Base-by-base conservation (phyloP, 108 stramenopile species). In the Heterococcus sp. region DNA sequence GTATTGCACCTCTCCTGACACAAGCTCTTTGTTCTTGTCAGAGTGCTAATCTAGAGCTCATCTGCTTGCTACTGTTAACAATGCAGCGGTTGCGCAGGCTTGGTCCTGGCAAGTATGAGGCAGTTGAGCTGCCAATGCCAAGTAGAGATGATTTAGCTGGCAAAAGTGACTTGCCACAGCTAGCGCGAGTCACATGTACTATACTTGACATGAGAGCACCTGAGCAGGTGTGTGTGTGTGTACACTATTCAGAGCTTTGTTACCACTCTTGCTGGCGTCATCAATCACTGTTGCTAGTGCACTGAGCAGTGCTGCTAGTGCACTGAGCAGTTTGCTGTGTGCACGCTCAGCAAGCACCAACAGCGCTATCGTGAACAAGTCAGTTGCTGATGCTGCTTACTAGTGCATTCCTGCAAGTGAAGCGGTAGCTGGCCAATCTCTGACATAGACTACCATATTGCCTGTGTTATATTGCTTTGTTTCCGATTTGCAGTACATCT, bases 181-280 rank as follows among this genome's bases (percentile, higher is more conserved):
- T 78, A 46, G 37, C 65, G 0, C 32, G 71, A 38, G 76, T 78
- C 46, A 68, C 38, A 30, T 80, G 78, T 66, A 58, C 40, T 32
- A 69, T 58, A n/a, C 72, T 80, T 37, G 78, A 80, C 35, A 65
- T 66, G 8, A 37, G 78, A n/a, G 74, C 80, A 38, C 80, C 80
- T n/a, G 80, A 82, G 66, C 65, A 73, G 3, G 46, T 58, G 21
- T 58, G 21, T 58, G 21, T 58, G 46, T 58, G n/a, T n/a, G n/a
- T n/a, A n/a, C n/a, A n/a, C n/a, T n/a, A n/a, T n/a, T n/a, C n/a
- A n/a, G n/a, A n/a, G n/a, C n/a, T n/a, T n/a, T n/a, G n/a, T n/a
- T n/a, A n/a, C n/a, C n/a, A n/a, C n/a, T n/a, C n/a, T n/a, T n/a
- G n/a, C n/a, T n/a, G n/a, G n/a, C n/a, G n/a, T n/a, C n/a, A n/a